These are phyloP conservation scores for Cystofilobasidium bisporidii DNA, from an alignment of 768 basidiomycete species.

Conservation along the genomic window DNA sequence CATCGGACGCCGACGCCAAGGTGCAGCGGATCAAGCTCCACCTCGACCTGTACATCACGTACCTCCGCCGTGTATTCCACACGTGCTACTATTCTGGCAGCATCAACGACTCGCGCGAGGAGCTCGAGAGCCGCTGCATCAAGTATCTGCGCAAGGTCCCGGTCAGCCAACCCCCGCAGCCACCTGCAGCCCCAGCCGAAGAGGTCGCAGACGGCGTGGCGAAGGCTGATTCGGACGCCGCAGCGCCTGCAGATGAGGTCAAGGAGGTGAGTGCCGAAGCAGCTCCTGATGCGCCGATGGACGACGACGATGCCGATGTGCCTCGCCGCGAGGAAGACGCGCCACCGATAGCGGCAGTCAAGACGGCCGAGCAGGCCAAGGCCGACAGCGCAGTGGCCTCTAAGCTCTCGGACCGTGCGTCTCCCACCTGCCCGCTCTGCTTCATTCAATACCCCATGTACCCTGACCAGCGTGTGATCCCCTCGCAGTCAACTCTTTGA, in stretches of 20 bases:
- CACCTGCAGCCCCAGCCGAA: slow-evolving; percentile 40
- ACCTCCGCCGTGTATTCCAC: slow-evolving; percentile 83
- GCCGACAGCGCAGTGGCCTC: slow-evolving; percentile 2
- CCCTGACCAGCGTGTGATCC: background rate
- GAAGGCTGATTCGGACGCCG: slow-evolving; percentile 27
- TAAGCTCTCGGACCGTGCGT: slow-evolving; percentile 17
- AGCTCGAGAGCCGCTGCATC: slow-evolving; percentile 88
- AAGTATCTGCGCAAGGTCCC: slow-evolving; percentile 59
- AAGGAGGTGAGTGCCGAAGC: background rate
- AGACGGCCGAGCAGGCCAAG: slow-evolving; percentile 1
- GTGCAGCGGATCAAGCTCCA: slow-evolving; percentile 17
- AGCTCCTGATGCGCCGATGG: background rate
- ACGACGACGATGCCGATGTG: background rate
- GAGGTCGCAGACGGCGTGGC: slow-evolving; percentile 36
- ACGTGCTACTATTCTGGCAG: slow-evolving; percentile 97
- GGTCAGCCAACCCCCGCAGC: slow-evolving; percentile 38
- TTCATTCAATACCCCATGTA: too few species aligned
- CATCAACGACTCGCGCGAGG: slow-evolving; percentile 84
- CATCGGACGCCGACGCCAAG: background rate
- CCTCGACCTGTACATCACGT: slow-evolving; percentile 88
- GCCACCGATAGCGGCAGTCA: background rate
- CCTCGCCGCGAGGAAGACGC: background rate
- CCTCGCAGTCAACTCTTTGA: slow-evolving; percentile 8
- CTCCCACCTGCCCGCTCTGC: background rate
- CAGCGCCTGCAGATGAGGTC: too few species aligned